Conservation (phyloP, 2,329 filamentous ascomycete species). For the Cyanodermella asteris region DNA sequence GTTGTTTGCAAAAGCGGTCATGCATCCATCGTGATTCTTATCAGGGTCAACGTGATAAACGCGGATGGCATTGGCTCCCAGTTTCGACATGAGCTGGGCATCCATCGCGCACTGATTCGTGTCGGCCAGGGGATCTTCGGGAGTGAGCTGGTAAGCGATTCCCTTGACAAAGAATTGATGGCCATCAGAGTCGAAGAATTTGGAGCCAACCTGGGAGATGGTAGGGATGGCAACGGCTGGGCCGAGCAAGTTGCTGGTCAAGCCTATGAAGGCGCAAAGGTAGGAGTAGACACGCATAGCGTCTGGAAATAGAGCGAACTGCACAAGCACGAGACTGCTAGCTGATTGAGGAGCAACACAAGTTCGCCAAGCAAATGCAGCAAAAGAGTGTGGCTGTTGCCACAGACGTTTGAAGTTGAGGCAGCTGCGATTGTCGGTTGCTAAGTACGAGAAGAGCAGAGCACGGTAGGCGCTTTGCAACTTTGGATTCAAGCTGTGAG, state of each 20-base stretch:
- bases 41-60: constrained; percentile 67
- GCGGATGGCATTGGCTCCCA: constrained; percentile 67
- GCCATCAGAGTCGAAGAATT: constrained; percentile 67
- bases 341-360: too few relatives aligned
- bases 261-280: not conserved
- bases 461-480: too few relatives aligned
- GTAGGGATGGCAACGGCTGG: constrained; percentile 27
- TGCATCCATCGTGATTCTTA: constrained; percentile 55
- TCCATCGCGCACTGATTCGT: constrained; percentile 57
- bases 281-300: too few relatives aligned
- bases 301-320: too few relatives aligned
- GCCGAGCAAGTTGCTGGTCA: not conserved
- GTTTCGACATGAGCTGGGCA: constrained; percentile 51
- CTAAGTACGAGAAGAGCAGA: too few relatives aligned
- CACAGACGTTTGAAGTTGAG: too few relatives aligned
- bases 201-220: constrained; percentile 46
- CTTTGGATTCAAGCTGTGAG: too few relatives aligned
- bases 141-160: constrained; percentile 46
- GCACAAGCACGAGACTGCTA: too few relatives aligned
- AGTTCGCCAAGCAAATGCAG: too few relatives aligned
- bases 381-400: too few relatives aligned
- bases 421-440: too few relatives aligned
- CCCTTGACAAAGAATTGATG: constrained; percentile 71
- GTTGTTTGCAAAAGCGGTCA: constrained; percentile 55
- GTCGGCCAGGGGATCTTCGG: constrained; percentile 55